These are phyloP conservation scores for Diaporthe destruens DNA, from an alignment of 2,329 filamentous ascomycete species.

Conservation along the genomic window DNA sequence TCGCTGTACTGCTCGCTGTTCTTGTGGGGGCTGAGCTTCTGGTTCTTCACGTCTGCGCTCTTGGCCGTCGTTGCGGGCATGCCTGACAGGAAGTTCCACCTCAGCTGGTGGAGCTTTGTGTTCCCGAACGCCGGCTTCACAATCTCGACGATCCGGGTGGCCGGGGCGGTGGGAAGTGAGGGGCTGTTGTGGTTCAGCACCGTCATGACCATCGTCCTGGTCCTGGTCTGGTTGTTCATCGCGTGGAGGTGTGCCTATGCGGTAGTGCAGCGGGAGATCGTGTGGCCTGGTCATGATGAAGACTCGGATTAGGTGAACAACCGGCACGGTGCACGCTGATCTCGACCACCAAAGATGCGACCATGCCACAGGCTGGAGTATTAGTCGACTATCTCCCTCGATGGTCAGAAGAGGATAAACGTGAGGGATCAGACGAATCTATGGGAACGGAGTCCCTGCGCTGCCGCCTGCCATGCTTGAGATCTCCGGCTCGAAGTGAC, in stretches of 20 bases:
- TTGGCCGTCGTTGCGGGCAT: constrained; percentile 57
- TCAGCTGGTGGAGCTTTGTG: constrained; percentile 74
- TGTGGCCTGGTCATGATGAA: constrained; percentile 72
- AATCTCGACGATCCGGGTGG: constrained; percentile 69
- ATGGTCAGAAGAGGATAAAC: too few relatives aligned
- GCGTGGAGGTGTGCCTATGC: constrained; percentile 62
- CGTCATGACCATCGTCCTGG: constrained; percentile 67
- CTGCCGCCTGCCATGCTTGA: not conserved
- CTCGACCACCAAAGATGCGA: not conserved
- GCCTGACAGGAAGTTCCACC: constrained; percentile 52
- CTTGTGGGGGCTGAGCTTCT: constrained; percentile 73
- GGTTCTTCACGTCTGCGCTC: constrained; percentile 67
- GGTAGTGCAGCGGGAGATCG: constrained; percentile 63
- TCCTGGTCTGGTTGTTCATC: constrained; percentile 68
- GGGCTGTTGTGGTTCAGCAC: constrained; percentile 66
- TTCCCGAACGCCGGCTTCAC: constrained; percentile 76
- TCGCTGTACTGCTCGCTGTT: constrained; percentile 63
- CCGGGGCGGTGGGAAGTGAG: constrained; percentile 63
- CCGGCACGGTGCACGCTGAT: not conserved
- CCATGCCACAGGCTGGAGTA: not conserved
- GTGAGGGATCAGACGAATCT: too few relatives aligned
- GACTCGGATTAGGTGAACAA: constrained; percentile 52
- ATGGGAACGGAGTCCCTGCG: too few relatives aligned
- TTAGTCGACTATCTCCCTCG: not conserved
- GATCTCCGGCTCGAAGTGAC: not conserved